Percentiles rank a stretch among this genome's conserved stretches.
Evolutionary conservation across 306 rosid species (phyloP).

Genomic region (Fragaria nilgerrensis): DNA sequence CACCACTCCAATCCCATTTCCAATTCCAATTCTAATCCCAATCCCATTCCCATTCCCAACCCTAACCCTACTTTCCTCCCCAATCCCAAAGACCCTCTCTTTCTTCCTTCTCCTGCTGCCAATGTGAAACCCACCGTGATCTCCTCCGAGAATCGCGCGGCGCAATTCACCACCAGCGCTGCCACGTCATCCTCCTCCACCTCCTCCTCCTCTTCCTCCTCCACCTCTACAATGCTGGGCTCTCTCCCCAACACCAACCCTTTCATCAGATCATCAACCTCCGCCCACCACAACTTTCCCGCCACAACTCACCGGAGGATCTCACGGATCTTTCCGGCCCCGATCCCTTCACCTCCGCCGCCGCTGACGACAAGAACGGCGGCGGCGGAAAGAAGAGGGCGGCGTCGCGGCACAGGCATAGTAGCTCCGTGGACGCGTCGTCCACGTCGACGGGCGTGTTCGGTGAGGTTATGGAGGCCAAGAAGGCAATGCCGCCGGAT

Average conservation of each 20-base stretch:
- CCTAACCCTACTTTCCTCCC: slow-evolving; percentile 8
- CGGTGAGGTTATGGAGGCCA: slow-evolving; percentile 94
- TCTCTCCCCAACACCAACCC: not conserved
- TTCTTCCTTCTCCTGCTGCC: not conserved
- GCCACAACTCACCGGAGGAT: slow-evolving; percentile 52
- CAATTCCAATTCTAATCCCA: too few relatives aligned
- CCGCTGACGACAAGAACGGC: not conserved
- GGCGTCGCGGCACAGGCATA: slow-evolving; percentile 66
- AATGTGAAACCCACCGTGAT: not conserved
- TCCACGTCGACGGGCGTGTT: slow-evolving; percentile 62
- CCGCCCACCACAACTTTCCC: not conserved
- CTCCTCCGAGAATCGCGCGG: slow-evolving; percentile 5
- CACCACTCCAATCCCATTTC: not conserved
- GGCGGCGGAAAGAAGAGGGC: slow-evolving; percentile 62
- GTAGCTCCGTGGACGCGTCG: slow-evolving; percentile 79
- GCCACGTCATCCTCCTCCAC: slow-evolving; percentile 21
- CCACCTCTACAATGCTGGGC: slow-evolving; percentile 22
- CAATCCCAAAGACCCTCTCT: not conserved
- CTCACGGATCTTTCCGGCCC: slow-evolving; percentile 72
- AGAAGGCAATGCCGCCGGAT: slow-evolving; percentile 99
- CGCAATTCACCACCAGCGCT: slow-evolving; percentile 18
- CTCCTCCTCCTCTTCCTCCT: slow-evolving; percentile 5
- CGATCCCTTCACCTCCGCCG: slow-evolving; percentile 52
- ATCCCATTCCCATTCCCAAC: slow-evolving; percentile 12
- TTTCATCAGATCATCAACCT: not conserved